Evolutionary conservation across 441 rosid species (phyloP).

Genomic region (Syzygium malaccense): DNA sequence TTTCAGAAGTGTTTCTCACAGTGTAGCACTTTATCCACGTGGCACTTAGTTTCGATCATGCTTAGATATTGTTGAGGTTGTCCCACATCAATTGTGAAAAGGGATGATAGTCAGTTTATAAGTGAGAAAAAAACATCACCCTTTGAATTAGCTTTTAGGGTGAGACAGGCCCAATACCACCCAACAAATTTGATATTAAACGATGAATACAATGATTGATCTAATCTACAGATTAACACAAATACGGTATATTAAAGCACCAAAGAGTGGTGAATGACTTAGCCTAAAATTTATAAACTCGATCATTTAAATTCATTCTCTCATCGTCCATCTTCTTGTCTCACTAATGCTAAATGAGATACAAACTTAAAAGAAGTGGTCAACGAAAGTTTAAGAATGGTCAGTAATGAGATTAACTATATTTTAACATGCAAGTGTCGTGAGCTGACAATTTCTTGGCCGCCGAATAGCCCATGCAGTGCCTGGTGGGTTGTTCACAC

Average conservation of each 20-base stretch:
- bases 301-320: background rate
- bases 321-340: background rate
- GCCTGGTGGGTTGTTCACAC: no score
- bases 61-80: background rate
- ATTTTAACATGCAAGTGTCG: no score
- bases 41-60: accelerated
- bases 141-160: no score
- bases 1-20: background rate
- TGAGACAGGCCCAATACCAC: no score
- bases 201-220: background rate
- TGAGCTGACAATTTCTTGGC: no score
- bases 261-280: accelerated
- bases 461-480: no score
- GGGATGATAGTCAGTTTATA: no score
- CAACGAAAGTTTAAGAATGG: background rate
- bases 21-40: background rate
- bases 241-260: background rate
- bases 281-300: background rate
- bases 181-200: background rate
- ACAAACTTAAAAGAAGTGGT: background rate
- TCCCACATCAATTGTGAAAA: no score
- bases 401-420: background rate
- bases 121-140: no score
- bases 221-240: background rate
- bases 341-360: background rate